Evolutionary conservation across 768 basidiomycete genomes (phyloP), one percentile per base, ranked within the genome.

Genomic region (Scleroderma bovista): DNA sequence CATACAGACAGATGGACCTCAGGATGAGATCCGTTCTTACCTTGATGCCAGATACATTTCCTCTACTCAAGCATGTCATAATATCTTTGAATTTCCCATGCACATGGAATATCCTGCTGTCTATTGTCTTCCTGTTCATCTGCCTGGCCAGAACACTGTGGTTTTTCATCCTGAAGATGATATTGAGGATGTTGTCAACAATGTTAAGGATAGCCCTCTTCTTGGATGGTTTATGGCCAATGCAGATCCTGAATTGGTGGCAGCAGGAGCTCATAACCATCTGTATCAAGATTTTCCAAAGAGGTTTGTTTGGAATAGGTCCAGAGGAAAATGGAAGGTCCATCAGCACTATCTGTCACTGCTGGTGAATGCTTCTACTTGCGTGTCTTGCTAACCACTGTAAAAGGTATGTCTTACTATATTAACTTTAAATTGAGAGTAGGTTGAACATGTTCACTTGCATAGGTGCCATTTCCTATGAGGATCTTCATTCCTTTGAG

Each of bases 291-390:
- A 73, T 0, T 67, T 72, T 42, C 67, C 71, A 3, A 51, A 58
- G 19, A 12, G 52, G 0, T 70, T 67, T 54, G 60, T 64, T 1
- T 70, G 60, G 56, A 33, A 52, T 6, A 31, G 50, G 17, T 10
- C 17, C 11, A 40, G 39, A 22, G 39, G 17, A 4, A 6, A 16
- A 22, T 40, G 39, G 39, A 40, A 40, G 20, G 39, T 40, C 1
- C 50, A 60, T 0, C 17, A 59, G 41, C n/a, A 39, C 9, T 51
- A 44, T 2, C n/a, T 22, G 68, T 62, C 3, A 48, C 48, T 31
- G 50, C 57, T 34, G 69, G 72, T 2, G 72, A 77, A 40, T 40
- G 50, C 0, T 76, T 74, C 44, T 76, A 76, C 46, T 60, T 78
- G 3, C 38, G 62, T 6, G 58, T 65, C 8, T 57, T 76, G 2